Conservation (phyloP, 1,139 yeast species). For the Suhomyces bribrorum region DNA sequence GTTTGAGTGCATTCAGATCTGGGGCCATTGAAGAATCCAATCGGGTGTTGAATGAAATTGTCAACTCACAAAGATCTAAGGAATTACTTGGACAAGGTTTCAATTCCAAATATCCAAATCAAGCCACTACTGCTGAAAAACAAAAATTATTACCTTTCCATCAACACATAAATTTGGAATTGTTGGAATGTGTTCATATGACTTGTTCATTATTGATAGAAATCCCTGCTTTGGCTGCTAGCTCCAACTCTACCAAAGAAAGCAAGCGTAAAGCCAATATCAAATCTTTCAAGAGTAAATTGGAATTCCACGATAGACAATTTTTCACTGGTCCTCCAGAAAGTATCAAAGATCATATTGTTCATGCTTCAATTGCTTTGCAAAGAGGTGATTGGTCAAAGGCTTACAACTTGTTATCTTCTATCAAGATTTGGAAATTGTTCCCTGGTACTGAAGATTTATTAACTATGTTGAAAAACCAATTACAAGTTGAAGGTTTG, state of each 20-base stretch:
- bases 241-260: conserved; percentile 48
- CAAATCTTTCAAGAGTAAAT: conserved; percentile 87
- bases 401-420: conserved; percentile 68
- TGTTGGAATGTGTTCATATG: conserved; percentile 90
- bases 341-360: conserved; percentile 89
- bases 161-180: conserved; percentile 95
- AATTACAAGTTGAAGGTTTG: conserved; percentile 86
- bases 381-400: conserved; percentile 88
- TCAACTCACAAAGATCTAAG: conserved; percentile 82
- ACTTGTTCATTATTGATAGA: conserved; percentile 89
- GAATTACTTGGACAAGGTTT: conserved; percentile 95
- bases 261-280: conserved; percentile 64
- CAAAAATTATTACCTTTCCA: conserved; percentile 95
- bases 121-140: conserved; percentile 60
- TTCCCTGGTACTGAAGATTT: conserved; percentile 69
- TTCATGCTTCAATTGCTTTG: conserved; percentile 89
- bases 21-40: conserved; percentile 88
- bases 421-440: conserved; percentile 88
- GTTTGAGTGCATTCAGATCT: conserved; percentile 90
- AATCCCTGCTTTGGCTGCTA: conserved; percentile 77
- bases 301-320: conserved; percentile 93
- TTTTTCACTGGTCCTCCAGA: conserved; percentile 98
- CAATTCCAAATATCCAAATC: conserved; percentile 64
- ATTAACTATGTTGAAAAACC: conserved; percentile 68
- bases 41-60: conserved; percentile 84